Percentiles rank a stretch among this genome's conserved stretches.
These are phyloP conservation scores for Ogataea degrootiae DNA, from an alignment of 805 yeast genomes.

Conservation along the genomic window DNA sequence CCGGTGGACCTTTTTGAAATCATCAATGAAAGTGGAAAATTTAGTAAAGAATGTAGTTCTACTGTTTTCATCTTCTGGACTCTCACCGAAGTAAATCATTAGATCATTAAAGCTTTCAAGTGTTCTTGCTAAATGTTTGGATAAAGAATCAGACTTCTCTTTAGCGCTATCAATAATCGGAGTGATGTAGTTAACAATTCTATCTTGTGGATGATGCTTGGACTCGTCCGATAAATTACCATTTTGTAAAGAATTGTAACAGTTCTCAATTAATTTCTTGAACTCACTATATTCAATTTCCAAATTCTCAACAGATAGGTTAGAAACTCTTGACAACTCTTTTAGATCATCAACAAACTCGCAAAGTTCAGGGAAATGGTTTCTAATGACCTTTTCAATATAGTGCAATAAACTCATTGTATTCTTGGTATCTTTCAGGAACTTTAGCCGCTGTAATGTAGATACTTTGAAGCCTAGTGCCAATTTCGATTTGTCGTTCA, in stretches of 20 bases:
- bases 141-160: constrained; percentile 41
- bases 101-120: constrained; percentile 49
- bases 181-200: constrained; percentile 47
- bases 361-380: constrained; percentile 59
- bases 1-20: constrained; percentile 58
- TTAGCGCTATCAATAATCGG: constrained; percentile 33
- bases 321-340: constrained; percentile 49
- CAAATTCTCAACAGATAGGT: constrained; percentile 58
- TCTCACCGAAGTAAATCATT: constrained; percentile 72
- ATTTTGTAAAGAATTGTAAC: constrained; percentile 47
- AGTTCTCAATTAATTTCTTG: constrained; percentile 43
- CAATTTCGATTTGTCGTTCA: constrained; percentile 66
- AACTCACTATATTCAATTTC: constrained; percentile 56
- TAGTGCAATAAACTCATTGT: constrained; percentile 70
- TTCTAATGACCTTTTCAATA: constrained; percentile 63
- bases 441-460: constrained; percentile 63
- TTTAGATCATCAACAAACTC: constrained; percentile 57
- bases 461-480: constrained; percentile 69
- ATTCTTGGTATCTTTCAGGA: constrained; percentile 67
- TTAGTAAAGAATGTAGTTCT: constrained; percentile 58
- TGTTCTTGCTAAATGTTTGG: constrained; percentile 47
- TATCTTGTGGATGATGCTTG: constrained; percentile 63
- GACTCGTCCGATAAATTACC: constrained; percentile 64
- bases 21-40: constrained; percentile 54
- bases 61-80: constrained; percentile 45